phyloP scores from a whole-genome alignment of 164 flowering plant genomes.

The Piper longum region DNA sequence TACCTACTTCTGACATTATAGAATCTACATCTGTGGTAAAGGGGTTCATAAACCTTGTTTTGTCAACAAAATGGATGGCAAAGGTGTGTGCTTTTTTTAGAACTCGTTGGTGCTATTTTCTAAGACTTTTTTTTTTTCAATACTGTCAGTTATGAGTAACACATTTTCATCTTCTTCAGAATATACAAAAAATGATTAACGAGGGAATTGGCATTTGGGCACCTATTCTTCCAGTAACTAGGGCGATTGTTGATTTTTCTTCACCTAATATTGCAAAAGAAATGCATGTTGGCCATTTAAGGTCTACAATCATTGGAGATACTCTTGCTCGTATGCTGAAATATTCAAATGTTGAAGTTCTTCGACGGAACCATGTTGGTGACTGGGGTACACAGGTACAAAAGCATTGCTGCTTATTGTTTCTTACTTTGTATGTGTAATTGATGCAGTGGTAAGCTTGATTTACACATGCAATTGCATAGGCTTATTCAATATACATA shows the following conservation, averaged over 20 bases:
- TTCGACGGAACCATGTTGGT: conserved; percentile 92
- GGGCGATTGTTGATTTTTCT: conserved; percentile 89
- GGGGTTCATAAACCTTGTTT: conserved; percentile 73
- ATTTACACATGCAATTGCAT: not conserved
- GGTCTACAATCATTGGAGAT: conserved; percentile 96
- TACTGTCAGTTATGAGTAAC: not conserved
- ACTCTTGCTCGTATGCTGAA: conserved; percentile 88
- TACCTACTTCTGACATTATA: conserved; percentile 71
- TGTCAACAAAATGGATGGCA: conserved; percentile 76
- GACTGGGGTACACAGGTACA: conserved; percentile 99
- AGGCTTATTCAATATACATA: no score
- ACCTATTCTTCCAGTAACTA: conserved; percentile 48
- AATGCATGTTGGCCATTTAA: conserved; percentile 96
- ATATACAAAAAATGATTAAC: conserved; percentile 65
- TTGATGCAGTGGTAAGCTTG: not conserved
- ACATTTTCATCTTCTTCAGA: conserved; percentile 25
- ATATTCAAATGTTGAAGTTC: conserved; percentile 81
- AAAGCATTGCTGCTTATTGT: not conserved
- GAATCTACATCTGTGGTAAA: conserved; percentile 77
- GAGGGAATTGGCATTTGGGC: conserved; percentile 78
- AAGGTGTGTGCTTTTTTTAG: conserved; percentile 30
- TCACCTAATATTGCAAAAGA: conserved; percentile 98
- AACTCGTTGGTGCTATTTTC: not conserved
- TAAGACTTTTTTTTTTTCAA: not conserved
- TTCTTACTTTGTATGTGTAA: not conserved